Conservation (phyloP, 768 basidiomycete genomes). For the Gloeostereum incarnatum region DNA sequence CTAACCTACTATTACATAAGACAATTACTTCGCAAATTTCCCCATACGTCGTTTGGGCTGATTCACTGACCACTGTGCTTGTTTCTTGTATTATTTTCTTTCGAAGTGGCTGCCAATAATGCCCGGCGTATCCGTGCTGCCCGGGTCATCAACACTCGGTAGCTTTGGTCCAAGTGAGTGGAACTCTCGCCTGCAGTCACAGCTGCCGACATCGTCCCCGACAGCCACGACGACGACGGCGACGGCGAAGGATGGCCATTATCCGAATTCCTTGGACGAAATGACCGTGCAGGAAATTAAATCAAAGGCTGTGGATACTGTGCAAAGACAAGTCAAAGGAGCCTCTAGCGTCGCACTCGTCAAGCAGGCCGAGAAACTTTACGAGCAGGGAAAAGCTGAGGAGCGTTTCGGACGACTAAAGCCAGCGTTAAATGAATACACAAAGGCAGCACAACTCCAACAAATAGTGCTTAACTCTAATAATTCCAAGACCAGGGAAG, state of each 20-base stretch:
- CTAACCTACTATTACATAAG: too few species aligned
- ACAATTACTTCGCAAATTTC: too few species aligned
- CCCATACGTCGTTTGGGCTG: too few species aligned
- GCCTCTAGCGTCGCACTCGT: slow-evolving; percentile 54
- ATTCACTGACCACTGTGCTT: not conserved
- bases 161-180: slow-evolving; percentile 1
- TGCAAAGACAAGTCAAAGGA: slow-evolving; percentile 45
- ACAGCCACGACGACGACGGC: not conserved
- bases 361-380: slow-evolving; percentile 50
- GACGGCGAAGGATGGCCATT: not conserved
- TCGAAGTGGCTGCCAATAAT: not conserved
- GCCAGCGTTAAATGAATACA: slow-evolving; percentile 49
- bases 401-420: slow-evolving; percentile 54
- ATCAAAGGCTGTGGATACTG: slow-evolving; percentile 32
- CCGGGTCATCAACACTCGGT: not conserved
- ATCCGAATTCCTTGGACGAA: slow-evolving; percentile 13
- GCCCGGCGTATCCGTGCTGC: not conserved
- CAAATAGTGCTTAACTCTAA: slow-evolving; percentile 49
- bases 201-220: not conserved
- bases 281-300: slow-evolving; percentile 35
- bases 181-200: too few species aligned
- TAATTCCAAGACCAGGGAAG: slow-evolving; percentile 45
- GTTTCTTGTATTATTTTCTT: not conserved
- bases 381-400: slow-evolving; percentile 35
- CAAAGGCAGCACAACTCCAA: slow-evolving; percentile 51